These are phyloP conservation scores for Saccharomyces jurei DNA, from an alignment of 805 yeast species.

Conservation along the genomic window DNA sequence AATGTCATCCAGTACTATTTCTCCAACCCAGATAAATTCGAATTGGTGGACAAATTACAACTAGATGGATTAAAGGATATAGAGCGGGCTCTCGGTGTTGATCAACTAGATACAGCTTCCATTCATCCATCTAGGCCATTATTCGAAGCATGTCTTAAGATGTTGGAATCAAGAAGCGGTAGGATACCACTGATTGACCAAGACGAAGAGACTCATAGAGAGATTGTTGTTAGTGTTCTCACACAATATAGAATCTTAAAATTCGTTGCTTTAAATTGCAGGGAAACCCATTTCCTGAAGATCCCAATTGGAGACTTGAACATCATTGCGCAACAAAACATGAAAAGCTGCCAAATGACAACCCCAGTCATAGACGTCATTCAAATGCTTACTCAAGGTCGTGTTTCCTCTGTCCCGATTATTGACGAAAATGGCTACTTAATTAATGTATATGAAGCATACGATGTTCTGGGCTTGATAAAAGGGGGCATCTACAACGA, in stretches of 20 bases:
- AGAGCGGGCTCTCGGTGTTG: slow-evolving; percentile 79
- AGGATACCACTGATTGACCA: slow-evolving; percentile 91
- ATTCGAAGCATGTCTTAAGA: slow-evolving; percentile 87
- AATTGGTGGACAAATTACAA: slow-evolving; percentile 76
- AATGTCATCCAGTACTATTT: slow-evolving; percentile 92
- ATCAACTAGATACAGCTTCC: slow-evolving; percentile 74
- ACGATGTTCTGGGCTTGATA: slow-evolving; percentile 83
- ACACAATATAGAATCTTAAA: slow-evolving; percentile 94
- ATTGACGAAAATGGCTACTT: slow-evolving; percentile 61
- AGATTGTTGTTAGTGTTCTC: slow-evolving; percentile 88
- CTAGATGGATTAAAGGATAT: slow-evolving; percentile 79
- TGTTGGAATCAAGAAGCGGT: slow-evolving; percentile 82
- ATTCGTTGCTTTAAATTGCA: slow-evolving; percentile 92
- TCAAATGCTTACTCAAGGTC: slow-evolving; percentile 62
- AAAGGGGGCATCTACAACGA: slow-evolving; percentile 93
- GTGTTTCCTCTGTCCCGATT: slow-evolving; percentile 91
- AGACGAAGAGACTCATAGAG: slow-evolving; percentile 86
- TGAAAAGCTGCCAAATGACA: slow-evolving; percentile 78
- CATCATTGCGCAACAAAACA: slow-evolving; percentile 46
- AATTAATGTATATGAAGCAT: slow-evolving; percentile 90
- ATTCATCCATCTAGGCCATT: slow-evolving; percentile 86
- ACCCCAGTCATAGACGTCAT: slow-evolving; percentile 94
- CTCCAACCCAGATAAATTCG: slow-evolving; percentile 80
- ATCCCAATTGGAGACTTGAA: slow-evolving; percentile 66
- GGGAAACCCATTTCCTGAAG: slow-evolving; percentile 77